Evolutionary conservation across 225 moss, liverwort and hornwort genomes (phyloP).

Genomic region (Sphagnum contortum): DNA sequence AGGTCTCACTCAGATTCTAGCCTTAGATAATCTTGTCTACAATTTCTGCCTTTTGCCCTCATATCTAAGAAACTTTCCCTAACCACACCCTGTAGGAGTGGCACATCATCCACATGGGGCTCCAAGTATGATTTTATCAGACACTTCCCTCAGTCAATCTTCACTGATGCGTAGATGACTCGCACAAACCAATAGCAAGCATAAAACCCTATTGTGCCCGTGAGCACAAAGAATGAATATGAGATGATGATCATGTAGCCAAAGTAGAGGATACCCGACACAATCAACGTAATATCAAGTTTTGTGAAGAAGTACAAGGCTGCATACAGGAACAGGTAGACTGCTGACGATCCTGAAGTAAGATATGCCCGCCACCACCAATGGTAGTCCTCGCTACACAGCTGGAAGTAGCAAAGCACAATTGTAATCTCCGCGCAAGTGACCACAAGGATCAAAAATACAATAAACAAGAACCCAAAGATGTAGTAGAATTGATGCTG

Average conservation of each 20-base stretch:
- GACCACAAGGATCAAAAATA: conserved; percentile 81
- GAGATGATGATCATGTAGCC: conserved; percentile 96
- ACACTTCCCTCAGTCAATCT: conserved; percentile 50
- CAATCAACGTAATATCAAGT: conserved; percentile 71
- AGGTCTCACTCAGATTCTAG: no score
- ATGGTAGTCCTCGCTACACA: conserved; percentile 93
- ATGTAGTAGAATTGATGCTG: conserved; percentile 94
- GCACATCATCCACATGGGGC: no score
- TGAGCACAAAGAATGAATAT: conserved; percentile 90
- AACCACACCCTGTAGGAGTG: no score
- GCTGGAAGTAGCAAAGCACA: conserved; percentile 95
- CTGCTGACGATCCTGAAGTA: conserved; percentile 85
- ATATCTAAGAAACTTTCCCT: no score
- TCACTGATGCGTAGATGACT: conserved; percentile 94
- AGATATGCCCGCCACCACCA: conserved; percentile 99
- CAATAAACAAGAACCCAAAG: conserved; percentile 84
- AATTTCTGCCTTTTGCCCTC: no score
- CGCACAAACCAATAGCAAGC: conserved; percentile 99
- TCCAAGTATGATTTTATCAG: no score
- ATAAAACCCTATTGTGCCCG: conserved; percentile 93
- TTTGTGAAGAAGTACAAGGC: conserved; percentile 89
- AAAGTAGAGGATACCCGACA: conserved; percentile 87
- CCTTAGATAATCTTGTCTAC: no score
- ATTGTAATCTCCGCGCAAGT: conserved; percentile 95
- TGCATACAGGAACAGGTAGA: conserved; percentile 80